phyloP scores from a whole-genome alignment of 2,329 filamentous ascomycete genomes.

The Pseudogymnoascus sp. region DNA sequence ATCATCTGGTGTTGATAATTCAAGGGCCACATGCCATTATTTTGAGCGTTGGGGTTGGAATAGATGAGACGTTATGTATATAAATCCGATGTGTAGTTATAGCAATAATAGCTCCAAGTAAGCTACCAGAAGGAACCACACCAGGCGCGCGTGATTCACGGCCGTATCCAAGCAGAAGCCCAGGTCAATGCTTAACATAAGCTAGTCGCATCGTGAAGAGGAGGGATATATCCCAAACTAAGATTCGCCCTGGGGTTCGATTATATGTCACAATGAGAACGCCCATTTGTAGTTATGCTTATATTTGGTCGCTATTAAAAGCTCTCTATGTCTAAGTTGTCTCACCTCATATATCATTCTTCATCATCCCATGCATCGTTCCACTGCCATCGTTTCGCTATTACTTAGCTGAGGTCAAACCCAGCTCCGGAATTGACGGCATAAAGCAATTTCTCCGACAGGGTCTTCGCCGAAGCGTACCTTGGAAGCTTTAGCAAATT shows the following conservation, averaged over 20 bases:
- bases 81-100: not conserved
- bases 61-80: not conserved
- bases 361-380: not conserved
- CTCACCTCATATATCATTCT: not conserved
- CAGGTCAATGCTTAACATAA: not conserved
- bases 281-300: not conserved
- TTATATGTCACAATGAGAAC: not conserved
- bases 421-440: constrained; percentile 84
- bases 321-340: not conserved
- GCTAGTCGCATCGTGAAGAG: too few species aligned
- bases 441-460: constrained; percentile 79
- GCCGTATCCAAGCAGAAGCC: not conserved
- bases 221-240: too few species aligned
- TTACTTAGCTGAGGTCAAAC: constrained; percentile 67
- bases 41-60: not conserved
- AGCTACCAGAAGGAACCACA: not conserved
- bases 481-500: constrained; percentile 88
- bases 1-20: constrained; percentile 1
- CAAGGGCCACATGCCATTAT: not conserved
- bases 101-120: not conserved
- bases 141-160: not conserved
- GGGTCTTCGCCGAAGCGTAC: constrained; percentile 56
- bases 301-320: not conserved
- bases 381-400: not conserved
- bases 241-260: not conserved